phyloP scores from a whole-genome alignment of 73 alveolate genomes.

The Stentor roeselii region DNA sequence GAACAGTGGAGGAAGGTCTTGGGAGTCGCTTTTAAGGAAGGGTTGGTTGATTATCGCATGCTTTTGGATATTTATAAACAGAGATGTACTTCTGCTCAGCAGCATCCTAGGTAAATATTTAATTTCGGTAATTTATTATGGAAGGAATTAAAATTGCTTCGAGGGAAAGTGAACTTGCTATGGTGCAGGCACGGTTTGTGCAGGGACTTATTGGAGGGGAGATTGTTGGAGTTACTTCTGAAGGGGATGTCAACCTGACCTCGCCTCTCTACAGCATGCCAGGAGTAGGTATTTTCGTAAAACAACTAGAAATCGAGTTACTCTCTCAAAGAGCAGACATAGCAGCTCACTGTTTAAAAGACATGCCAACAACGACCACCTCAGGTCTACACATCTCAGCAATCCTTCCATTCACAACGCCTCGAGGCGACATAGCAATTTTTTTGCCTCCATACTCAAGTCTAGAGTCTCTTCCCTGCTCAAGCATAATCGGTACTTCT shows the following conservation, averaged over 20 bases:
- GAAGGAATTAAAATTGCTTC: conserved; percentile 62
- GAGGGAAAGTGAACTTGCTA: conserved; percentile 54
- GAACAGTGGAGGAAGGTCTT: conserved; percentile 21
- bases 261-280: conserved; percentile 57
- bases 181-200: conserved; percentile 52
- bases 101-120: too few relatives aligned
- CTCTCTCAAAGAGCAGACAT: conserved; percentile 48
- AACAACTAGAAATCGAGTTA: conserved; percentile 50
- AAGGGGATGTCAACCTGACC: conserved; percentile 54
- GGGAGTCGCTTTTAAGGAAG: conserved; percentile 23
- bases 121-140: too few relatives aligned
- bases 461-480: conserved; percentile 54
- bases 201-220: conserved; percentile 22
- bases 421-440: conserved; percentile 36
- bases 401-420: conserved; percentile 44
- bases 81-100: conserved; percentile 14
- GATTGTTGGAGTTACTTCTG: conserved; percentile 13
- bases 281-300: conserved; percentile 63
- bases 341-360: conserved; percentile 72
- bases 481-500: conserved; percentile 57
- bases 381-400: conserved; percentile 46
- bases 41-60: conserved; percentile 9
- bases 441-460: conserved; percentile 49
- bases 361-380: conserved; percentile 53
- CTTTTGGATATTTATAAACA: conserved; percentile 26